Evolutionary conservation across 768 basidiomycete species (phyloP).

Genomic region (Phlebiopsis gigantea): DNA sequence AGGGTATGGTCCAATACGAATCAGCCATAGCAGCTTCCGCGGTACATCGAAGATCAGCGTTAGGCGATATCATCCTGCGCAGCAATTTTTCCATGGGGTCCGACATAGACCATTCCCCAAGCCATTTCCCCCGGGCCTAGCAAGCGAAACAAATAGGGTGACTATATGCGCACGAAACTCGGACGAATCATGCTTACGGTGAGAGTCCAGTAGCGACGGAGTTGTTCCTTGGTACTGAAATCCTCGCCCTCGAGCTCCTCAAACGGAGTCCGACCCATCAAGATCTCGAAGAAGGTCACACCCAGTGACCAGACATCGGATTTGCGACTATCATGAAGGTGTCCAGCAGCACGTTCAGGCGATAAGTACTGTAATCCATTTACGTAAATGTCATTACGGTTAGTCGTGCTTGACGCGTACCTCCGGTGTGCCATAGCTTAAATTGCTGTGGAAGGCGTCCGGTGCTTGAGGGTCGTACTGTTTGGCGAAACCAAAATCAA

Average conservation of each 20-base stretch:
- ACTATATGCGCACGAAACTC: neutral
- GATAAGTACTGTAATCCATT: conserved; percentile 70
- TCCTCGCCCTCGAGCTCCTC: conserved; percentile 76
- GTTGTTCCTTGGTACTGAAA: conserved; percentile 70
- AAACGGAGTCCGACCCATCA: conserved; percentile 90
- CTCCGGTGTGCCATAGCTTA: conserved; percentile 90
- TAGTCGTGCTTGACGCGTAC: conserved; percentile 31
- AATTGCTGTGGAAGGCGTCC: conserved; percentile 74
- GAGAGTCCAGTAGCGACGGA: conserved; percentile 83
- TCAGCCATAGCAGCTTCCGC: conserved; percentile 62
- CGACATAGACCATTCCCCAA: conserved; percentile 74
- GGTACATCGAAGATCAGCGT: conserved; percentile 75
- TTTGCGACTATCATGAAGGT: conserved; percentile 90
- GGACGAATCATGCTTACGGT: conserved; percentile 44
- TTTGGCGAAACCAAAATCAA: conserved; percentile 97
- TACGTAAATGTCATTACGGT: neutral
- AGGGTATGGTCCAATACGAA: conserved; percentile 49
- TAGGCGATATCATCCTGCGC: conserved; percentile 74
- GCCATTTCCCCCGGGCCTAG: conserved; percentile 79
- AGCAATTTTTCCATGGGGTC: conserved; percentile 60
- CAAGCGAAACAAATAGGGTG: neutral
- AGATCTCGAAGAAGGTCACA: conserved; percentile 91
- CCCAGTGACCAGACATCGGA: conserved; percentile 85
- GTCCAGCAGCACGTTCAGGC: conserved; percentile 84
- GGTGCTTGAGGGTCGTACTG: conserved; percentile 61